Conservation (phyloP, 148 eudicot species). For the Silene conica region DNA sequence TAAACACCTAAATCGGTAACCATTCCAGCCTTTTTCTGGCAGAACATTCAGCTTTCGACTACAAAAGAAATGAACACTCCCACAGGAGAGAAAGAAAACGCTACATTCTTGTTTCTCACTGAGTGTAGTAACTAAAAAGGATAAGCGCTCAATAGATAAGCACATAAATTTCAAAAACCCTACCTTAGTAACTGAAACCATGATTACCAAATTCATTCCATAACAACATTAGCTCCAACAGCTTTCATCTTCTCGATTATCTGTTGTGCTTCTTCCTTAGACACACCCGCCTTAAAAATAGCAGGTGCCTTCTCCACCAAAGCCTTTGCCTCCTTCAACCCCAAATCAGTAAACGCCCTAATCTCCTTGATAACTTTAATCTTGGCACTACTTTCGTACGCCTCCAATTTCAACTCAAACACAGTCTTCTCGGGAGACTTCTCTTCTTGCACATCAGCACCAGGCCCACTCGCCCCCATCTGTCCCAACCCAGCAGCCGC, state of each 20-base stretch:
- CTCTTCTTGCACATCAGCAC: conserved; percentile 55
- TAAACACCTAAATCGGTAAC: not conserved
- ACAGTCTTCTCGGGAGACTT: conserved; percentile 63
- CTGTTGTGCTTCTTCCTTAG: conserved; percentile 81
- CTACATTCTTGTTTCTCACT: not conserved
- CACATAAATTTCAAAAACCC: too few relatives aligned
- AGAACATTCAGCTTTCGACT: not conserved
- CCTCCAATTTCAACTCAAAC: conserved; percentile 84
- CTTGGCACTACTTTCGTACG: conserved; percentile 74
- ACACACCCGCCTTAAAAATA: conserved; percentile 64
- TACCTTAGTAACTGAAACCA: not conserved
- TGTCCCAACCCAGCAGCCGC: conserved; percentile 58
- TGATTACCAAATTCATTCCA: conserved; percentile 49
- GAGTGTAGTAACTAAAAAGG: not conserved
- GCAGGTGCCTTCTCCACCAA: conserved; percentile 92
- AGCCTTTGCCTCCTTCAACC: conserved; percentile 92
- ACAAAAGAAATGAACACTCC: not conserved
- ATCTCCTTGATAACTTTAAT: conserved; percentile 87
- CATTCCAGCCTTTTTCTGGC: not conserved
- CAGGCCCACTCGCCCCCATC: conserved; percentile 34
- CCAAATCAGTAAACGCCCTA: conserved; percentile 70
- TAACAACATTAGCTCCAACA: conserved; percentile 69
- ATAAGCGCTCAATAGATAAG: too few relatives aligned
- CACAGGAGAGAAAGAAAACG: not conserved
- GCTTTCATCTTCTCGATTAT: conserved; percentile 88